Evolutionary conservation across 495 filamentous ascomycete species (phyloP).

Genomic region (Wilcoxina mikolae): DNA sequence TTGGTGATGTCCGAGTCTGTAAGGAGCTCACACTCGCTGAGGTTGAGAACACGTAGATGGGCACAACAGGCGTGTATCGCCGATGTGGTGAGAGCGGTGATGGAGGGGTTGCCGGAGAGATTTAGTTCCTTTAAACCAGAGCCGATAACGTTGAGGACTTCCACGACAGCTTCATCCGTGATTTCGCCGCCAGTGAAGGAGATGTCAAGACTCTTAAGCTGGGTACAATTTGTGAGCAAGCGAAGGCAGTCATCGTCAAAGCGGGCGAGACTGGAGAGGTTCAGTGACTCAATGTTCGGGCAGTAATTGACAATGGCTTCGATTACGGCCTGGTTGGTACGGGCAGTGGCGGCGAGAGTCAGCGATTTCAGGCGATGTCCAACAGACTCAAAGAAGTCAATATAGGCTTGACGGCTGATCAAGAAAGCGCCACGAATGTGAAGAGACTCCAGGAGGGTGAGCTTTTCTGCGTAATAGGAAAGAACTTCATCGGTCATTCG

Average conservation of each 20-base stretch:
- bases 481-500: slow-evolving; percentile 21
- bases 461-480: slow-evolving; percentile 22
- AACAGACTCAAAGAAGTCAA: slow-evolving; percentile 13
- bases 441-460: slow-evolving; percentile 15
- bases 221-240: slow-evolving; percentile 9
- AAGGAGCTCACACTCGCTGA: slow-evolving; percentile 16
- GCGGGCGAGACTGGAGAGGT: slow-evolving; percentile 12
- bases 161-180: slow-evolving; percentile 13
- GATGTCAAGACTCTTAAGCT: slow-evolving; percentile 21
- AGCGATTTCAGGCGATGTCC: slow-evolving; percentile 15
- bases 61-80: slow-evolving; percentile 16
- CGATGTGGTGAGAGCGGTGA: slow-evolving; percentile 7
- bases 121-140: slow-evolving; percentile 16
- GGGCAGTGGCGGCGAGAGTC: slow-evolving; percentile 19
- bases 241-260: slow-evolving; percentile 12
- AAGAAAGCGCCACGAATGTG: slow-evolving; percentile 24
- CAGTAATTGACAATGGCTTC: slow-evolving; percentile 19
- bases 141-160: slow-evolving; percentile 16
- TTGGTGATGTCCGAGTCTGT: slow-evolving; percentile 12
- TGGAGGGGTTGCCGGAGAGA: slow-evolving; percentile 11
- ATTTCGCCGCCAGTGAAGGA: slow-evolving; percentile 19
- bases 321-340: slow-evolving; percentile 16
- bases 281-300: slow-evolving; percentile 19
- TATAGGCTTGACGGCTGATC: slow-evolving; percentile 15
- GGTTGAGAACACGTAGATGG: slow-evolving; percentile 12